Percentiles rank a stretch among this genome's conserved stretches.
Evolutionary conservation across 306 rosid species (phyloP).

Genomic region (Medicago lupulina): DNA sequence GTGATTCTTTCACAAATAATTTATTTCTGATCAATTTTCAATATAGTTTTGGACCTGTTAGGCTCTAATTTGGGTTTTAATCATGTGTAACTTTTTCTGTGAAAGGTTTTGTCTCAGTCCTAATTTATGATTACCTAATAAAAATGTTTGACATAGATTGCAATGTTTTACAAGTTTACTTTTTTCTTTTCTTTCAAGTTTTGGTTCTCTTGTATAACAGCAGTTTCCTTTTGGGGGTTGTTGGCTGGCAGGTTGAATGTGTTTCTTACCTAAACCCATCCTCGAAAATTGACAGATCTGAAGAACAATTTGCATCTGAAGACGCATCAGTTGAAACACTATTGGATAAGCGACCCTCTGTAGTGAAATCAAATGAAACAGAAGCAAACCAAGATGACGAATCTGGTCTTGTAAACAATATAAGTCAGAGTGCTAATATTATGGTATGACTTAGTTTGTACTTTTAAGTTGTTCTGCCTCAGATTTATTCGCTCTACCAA

Average conservation of each 20-base stretch:
- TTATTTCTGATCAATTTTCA: conserved; percentile 26
- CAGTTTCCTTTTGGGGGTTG: conserved; percentile 38
- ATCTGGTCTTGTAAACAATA: conserved; percentile 46
- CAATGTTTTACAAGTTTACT: background rate
- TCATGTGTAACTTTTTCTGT: background rate
- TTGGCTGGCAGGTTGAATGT: conserved; percentile 74
- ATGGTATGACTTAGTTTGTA: conserved; percentile 45
- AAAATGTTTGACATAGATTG: conserved; percentile 9
- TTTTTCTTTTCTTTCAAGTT: conserved; percentile 11
- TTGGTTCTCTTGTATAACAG: conserved; percentile 35
- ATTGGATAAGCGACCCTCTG: conserved; percentile 45
- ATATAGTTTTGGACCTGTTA: conserved; percentile 13
- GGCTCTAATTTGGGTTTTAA: conserved; percentile 16
- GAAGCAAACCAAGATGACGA: conserved; percentile 47
- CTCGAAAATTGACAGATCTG: conserved; percentile 42
- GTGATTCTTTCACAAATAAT: no score
- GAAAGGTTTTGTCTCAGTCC: background rate
- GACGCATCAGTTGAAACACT: conserved; percentile 36
- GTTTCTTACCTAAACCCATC: conserved; percentile 66
- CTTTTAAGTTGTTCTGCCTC: conserved; percentile 24
- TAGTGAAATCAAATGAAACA: conserved; percentile 40
- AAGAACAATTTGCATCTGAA: conserved; percentile 43
- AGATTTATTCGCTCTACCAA: conserved; percentile 4
- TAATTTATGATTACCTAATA: conserved; percentile 24
- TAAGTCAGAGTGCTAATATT: conserved; percentile 41